phyloP scores from a whole-genome alignment of 169 alveolate genomes.

The Eimeria falciformis region DNA sequence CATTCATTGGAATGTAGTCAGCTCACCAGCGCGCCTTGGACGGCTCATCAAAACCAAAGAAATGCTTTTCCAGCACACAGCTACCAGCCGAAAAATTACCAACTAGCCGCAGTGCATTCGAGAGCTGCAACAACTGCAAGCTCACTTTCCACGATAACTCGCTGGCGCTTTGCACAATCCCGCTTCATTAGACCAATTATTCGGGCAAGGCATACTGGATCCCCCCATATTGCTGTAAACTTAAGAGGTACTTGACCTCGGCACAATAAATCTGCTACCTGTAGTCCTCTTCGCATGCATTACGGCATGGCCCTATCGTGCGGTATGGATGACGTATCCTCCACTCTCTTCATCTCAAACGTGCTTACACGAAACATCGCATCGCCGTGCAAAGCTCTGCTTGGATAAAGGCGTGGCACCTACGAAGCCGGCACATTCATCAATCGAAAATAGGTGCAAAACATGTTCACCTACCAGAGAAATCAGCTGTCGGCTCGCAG shows the following conservation, averaged over 20 bases:
- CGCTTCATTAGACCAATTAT: conserved; percentile 39
- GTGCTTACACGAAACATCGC: conserved; percentile 39
- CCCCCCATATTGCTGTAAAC: background rate
- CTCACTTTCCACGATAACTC: conserved; percentile 44
- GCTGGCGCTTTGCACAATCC: conserved; percentile 60
- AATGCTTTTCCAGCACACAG: conserved; percentile 69
- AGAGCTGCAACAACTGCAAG: background rate
- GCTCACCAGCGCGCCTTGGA: conserved; percentile 72
- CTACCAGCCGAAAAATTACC: background rate
- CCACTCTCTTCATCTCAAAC: background rate
- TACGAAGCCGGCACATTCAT: background rate
- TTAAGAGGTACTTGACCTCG: background rate
- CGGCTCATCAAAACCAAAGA: conserved; percentile 64
- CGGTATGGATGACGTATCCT: too few species aligned
- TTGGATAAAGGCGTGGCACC: conserved; percentile 60
- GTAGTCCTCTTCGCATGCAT: conserved; percentile 44
- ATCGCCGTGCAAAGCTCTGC: conserved; percentile 43
- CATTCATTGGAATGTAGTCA: too few species aligned
- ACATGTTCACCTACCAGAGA: background rate
- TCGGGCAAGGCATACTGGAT: conserved; percentile 46
- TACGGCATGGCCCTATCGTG: conserved; percentile 59
- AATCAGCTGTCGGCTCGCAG: conserved; percentile 59
- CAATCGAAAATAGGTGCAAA: background rate
- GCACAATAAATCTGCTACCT: background rate
- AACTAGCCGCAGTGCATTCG: background rate